Conservation (phyloP, 331 rosid species). For the Quercus phellos region DNA sequence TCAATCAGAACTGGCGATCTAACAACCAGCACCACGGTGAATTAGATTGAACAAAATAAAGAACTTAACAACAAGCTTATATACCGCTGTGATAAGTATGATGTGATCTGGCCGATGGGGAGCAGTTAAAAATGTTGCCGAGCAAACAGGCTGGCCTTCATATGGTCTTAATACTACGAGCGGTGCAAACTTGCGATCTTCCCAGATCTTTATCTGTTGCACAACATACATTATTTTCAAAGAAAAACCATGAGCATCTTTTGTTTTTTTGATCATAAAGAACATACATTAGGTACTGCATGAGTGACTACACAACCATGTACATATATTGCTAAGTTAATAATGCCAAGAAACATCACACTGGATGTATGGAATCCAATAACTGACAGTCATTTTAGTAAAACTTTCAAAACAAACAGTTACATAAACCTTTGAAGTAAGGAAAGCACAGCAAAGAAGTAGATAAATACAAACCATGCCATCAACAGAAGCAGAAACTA, state of each 20-base stretch:
- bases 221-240: constrained; percentile 8
- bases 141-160: constrained; percentile 81
- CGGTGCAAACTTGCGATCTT: constrained; percentile 80
- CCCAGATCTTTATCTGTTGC: constrained; percentile 88
- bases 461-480: constrained; percentile 66
- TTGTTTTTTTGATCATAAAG: neutral
- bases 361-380: neutral
- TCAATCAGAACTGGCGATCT: neutral
- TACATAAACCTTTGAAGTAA: neutral
- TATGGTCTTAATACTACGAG: constrained; percentile 77
- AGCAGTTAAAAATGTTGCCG: constrained; percentile 82
- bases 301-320: neutral
- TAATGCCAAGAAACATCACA: neutral
- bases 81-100: constrained; percentile 85
- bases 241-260: neutral
- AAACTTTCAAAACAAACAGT: neutral
- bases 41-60: neutral
- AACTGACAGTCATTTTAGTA: neutral
- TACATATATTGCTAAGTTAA: neutral
- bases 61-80: constrained; percentile 10
- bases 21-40: constrained; percentile 4
- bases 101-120: constrained; percentile 83
- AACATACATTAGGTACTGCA: neutral
- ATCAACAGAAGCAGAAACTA: constrained; percentile 93
- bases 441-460: neutral